Conservation (phyloP, 345 rosid species). For the Leavenworthia alabamica region DNA sequence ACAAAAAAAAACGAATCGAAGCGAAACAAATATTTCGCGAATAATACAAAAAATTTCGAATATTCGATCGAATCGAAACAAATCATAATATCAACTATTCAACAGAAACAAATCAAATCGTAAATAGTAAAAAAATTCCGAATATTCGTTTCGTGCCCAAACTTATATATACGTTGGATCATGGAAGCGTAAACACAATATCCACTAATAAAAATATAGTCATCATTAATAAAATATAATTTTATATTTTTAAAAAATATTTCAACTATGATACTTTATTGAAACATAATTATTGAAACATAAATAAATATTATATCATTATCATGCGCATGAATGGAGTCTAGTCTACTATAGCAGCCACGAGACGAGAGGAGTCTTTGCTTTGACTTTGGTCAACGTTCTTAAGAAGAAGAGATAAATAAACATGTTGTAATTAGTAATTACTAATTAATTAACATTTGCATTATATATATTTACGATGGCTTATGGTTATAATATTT, state of each 20-base stretch:
- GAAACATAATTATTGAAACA: background rate
- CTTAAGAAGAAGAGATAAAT: background rate
- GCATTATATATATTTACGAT: background rate
- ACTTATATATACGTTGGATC: background rate
- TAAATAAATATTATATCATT: background rate
- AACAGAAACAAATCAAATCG: no score
- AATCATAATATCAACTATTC: no score
- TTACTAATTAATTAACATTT: background rate
- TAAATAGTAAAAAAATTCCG: no score
- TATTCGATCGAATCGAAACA: no score
- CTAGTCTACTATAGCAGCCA: constrained; percentile 12
- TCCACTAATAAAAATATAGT: background rate
- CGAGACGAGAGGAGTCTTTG: constrained; percentile 13
- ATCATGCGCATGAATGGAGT: constrained; percentile 4
- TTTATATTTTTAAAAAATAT: background rate
- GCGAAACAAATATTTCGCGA: no score
- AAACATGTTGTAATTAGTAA: background rate
- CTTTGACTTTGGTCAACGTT: constrained; percentile 21
- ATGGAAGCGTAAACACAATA: background rate
- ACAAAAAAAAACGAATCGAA: no score
- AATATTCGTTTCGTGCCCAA: no score
- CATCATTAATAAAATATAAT: background rate
- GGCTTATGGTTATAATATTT: background rate
- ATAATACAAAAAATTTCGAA: no score
- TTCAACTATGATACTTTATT: background rate